Conservation (phyloP, 441 rosid species). For the Brassica balearica region DNA sequence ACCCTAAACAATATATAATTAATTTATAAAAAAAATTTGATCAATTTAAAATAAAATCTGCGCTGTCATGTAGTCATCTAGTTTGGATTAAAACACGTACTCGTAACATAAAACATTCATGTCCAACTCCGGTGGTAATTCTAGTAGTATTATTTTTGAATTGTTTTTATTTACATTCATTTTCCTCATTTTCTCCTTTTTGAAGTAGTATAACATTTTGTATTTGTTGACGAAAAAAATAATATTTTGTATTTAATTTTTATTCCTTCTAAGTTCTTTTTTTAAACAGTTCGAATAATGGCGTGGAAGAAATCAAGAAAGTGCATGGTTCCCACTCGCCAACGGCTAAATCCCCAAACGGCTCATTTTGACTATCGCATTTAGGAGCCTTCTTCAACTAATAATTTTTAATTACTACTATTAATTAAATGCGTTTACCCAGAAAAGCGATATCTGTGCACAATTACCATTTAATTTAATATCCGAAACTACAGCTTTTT, state of each 20-base stretch:
- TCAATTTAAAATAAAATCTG: too few relatives aligned
- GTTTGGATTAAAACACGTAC: too few relatives aligned
- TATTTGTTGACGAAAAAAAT: too few relatives aligned
- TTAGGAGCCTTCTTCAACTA: slow-evolving; percentile 27
- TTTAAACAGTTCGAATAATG: neutral
- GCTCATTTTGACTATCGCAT: slow-evolving; percentile 38
- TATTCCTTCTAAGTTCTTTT: neutral
- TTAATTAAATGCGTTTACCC: slow-evolving; percentile 6
- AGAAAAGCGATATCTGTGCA: slow-evolving; percentile 5
- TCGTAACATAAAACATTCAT: too few relatives aligned
- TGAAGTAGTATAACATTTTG: too few relatives aligned
- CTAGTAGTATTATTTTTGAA: too few relatives aligned
- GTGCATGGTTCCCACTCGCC: slow-evolving; percentile 43
- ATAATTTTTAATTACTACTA: slow-evolving; percentile 5
- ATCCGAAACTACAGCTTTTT: slow-evolving; percentile 16
- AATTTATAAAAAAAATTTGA: too few relatives aligned
- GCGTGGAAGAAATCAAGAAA: slow-evolving; percentile 11
- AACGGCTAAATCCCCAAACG: slow-evolving; percentile 43
- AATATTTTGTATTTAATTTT: neutral
- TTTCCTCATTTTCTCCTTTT: too few relatives aligned
- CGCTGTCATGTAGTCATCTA: too few relatives aligned
- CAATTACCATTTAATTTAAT: neutral
- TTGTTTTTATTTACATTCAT: too few relatives aligned
- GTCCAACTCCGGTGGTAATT: too few relatives aligned
- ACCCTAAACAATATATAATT: too few relatives aligned